These are phyloP conservation scores for Colletotrichum tabaci DNA, from an alignment of 2,329 filamentous ascomycete species.

Conservation along the genomic window DNA sequence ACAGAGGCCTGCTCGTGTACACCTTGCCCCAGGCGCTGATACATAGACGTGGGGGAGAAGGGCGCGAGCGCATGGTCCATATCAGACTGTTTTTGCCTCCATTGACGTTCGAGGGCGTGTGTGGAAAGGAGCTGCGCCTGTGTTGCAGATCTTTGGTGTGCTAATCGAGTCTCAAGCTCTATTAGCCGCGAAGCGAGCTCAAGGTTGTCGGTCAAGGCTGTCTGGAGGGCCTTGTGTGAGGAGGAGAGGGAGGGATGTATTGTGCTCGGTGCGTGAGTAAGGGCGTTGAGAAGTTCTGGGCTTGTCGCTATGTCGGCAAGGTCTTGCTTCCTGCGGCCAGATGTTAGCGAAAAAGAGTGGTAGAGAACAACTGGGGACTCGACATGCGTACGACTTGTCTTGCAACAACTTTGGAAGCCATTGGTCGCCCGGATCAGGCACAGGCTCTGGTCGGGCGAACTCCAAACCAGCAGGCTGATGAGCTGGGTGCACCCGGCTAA, in stretches of 20 bases:
- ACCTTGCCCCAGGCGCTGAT: conserved; percentile 82
- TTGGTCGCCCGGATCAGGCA: conserved; percentile 74
- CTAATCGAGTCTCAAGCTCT: conserved; percentile 71
- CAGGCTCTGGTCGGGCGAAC: conserved; percentile 50
- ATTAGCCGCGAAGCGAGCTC: conserved; percentile 75
- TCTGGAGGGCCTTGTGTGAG: conserved; percentile 75
- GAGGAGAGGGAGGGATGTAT: conserved; percentile 80
- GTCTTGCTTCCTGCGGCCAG: conserved; percentile 77
- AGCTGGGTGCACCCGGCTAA: neutral
- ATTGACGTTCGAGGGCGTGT: conserved; percentile 91
- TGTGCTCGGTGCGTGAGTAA: conserved; percentile 77
- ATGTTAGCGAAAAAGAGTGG: conserved; percentile 21
- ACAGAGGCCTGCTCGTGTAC: conserved; percentile 87
- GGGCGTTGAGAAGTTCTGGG: conserved; percentile 78
- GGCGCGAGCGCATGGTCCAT: conserved; percentile 89
- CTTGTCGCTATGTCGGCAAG: conserved; percentile 78
- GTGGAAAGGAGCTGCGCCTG: conserved; percentile 87
- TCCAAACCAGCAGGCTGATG: conserved; percentile 20
- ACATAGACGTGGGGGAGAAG: conserved; percentile 89
- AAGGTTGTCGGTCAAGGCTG: conserved; percentile 80
- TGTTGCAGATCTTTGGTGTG: conserved; percentile 76
- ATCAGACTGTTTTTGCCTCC: conserved; percentile 88
- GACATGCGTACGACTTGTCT: conserved; percentile 78
- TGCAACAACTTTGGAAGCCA: conserved; percentile 85
- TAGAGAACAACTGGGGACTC: conserved; percentile 51